Percentiles rank a stretch among this genome's conserved stretches.
phyloP scores from a whole-genome alignment of 441 rosid genomes.

The Biscutella auriculata region DNA sequence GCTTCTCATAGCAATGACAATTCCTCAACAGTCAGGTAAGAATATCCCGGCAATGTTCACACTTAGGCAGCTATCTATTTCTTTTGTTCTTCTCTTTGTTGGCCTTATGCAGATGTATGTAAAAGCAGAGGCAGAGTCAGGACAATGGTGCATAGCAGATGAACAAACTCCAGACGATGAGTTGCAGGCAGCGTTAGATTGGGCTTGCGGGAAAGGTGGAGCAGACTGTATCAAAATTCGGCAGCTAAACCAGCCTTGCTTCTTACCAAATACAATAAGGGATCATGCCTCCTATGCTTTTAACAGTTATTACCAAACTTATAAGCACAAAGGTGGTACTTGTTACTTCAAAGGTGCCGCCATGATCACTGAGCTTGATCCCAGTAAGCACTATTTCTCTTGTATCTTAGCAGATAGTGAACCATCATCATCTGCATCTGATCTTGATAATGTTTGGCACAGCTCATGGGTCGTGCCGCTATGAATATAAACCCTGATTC shows the following conservation, averaged over 20 bases:
- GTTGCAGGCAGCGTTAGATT: constrained; percentile 45
- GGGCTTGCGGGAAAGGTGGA: constrained; percentile 52
- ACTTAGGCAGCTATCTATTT: too few species aligned
- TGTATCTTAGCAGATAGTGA: not conserved
- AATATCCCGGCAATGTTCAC: not conserved
- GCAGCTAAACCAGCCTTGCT: constrained; percentile 39
- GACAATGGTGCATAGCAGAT: constrained; percentile 73
- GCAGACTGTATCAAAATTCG: constrained; percentile 46
- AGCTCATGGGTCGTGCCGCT: constrained; percentile 24
- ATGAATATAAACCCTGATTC: constrained; percentile 20
- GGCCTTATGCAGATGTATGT: not conserved
- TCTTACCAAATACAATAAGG: constrained; percentile 41
- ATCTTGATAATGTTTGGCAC: constrained; percentile 1
- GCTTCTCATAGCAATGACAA: constrained; percentile 23
- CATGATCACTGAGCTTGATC: constrained; percentile 56
- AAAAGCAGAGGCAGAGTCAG: constrained; percentile 33
- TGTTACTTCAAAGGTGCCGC: constrained; percentile 67
- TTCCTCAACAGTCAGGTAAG: constrained; percentile 31
- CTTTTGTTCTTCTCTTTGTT: too few species aligned
- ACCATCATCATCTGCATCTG: not conserved
- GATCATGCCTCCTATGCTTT: constrained; percentile 62
- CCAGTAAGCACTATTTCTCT: constrained; percentile 31
- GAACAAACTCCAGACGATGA: constrained; percentile 57
- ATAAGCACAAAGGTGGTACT: constrained; percentile 49
- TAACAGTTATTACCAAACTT: constrained; percentile 55